Percentiles rank a stretch among this genome's conserved stretches.
These are phyloP conservation scores for Aeschynomene evenia DNA, from an alignment of 306 rosid genomes.

Conservation along the genomic window DNA sequence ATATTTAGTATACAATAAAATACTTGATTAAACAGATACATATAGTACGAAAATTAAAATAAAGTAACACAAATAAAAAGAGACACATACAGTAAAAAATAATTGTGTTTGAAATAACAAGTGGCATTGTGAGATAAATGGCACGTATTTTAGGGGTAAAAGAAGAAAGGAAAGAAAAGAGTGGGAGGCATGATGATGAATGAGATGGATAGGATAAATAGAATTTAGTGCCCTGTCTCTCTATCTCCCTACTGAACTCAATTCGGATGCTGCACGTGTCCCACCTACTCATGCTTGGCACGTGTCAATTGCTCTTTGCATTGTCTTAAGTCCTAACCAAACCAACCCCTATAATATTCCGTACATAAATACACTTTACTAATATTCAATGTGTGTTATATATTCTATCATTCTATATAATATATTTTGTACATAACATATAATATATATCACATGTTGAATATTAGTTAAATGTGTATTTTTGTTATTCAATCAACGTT, in stretches of 20 bases:
- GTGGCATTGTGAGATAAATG: not conserved
- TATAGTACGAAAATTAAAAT: too few species aligned
- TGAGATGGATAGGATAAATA: not conserved
- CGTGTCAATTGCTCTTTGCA: conserved; percentile 24
- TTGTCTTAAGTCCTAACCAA: not conserved
- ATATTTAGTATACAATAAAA: too few species aligned
- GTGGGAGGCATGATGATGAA: conserved; percentile 12
- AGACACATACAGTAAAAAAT: not conserved
- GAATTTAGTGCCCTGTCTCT: not conserved
- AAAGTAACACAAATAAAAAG: not conserved
- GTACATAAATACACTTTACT: too few species aligned
- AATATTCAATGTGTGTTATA: too few species aligned
- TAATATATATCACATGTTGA: too few species aligned
- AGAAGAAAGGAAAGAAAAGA: not conserved
- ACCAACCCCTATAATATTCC: too few species aligned
- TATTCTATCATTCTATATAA: too few species aligned
- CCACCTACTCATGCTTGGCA: conserved; percentile 39
- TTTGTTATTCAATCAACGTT: too few species aligned
- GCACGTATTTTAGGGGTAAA: not conserved
- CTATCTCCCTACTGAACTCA: too few species aligned
- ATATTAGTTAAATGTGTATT: too few species aligned
- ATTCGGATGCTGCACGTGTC: conserved; percentile 35
- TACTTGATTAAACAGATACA: too few species aligned
- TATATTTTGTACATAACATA: too few species aligned
- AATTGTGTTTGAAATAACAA: not conserved